phyloP scores from a whole-genome alignment of 768 basidiomycete species.

The Lactarius vividus region DNA sequence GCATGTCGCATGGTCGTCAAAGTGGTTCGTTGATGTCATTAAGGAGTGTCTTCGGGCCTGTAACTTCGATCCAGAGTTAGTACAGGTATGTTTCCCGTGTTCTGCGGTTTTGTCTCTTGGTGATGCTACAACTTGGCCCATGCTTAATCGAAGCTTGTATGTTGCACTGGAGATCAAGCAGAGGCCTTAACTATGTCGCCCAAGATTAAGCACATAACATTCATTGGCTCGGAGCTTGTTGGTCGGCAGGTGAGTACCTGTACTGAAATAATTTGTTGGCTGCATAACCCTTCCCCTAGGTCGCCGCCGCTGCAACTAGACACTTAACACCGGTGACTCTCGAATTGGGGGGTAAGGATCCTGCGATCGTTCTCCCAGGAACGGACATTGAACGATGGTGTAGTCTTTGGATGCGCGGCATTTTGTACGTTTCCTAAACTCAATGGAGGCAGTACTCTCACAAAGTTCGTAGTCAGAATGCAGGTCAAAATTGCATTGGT shows the following conservation, averaged over 20 bases:
- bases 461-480: constrained; percentile 65
- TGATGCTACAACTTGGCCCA: not conserved
- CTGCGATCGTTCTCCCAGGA: constrained; percentile 81
- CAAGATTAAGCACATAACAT: constrained; percentile 88
- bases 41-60: constrained; percentile 72
- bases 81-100: constrained; percentile 55
- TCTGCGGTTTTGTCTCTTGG: not conserved
- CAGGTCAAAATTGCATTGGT: constrained; percentile 96
- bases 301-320: constrained; percentile 80
- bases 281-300: constrained; percentile 39
- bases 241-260: constrained; percentile 58
- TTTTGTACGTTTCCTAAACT: constrained; percentile 61
- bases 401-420: constrained; percentile 84
- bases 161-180: constrained; percentile 87
- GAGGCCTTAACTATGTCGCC: constrained; percentile 76
- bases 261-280: constrained; percentile 21
- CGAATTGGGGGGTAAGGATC: constrained; percentile 95
- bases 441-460: not conserved
- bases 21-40: constrained; percentile 79
- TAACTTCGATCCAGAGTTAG: constrained; percentile 78
- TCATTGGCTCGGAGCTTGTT: constrained; percentile 80
- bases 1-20: constrained; percentile 87
- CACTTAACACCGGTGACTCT: constrained; percentile 89
- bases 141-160: constrained; percentile 54
- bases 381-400: constrained; percentile 81